A percentile compares a stretch with the other conserved stretches of the same genome.
phyloP scores from a whole-genome alignment of 371 early-diverging fungal genomes.

The Chytridium lagenaria region DNA sequence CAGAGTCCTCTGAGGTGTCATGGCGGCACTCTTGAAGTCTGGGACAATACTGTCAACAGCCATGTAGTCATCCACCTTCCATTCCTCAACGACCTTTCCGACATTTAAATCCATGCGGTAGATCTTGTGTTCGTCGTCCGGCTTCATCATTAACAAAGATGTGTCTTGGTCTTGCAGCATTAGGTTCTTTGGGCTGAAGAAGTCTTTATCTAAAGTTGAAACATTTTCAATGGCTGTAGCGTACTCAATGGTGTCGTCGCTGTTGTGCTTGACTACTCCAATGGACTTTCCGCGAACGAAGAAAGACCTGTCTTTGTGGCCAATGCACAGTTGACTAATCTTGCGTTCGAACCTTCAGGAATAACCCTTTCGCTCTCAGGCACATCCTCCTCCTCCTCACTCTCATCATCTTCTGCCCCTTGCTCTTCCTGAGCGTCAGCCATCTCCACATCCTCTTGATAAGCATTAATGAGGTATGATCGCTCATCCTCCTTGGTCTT shows the following conservation, averaged over 20 bases:
- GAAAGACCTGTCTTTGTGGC: constrained; percentile 81
- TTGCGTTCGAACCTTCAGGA: constrained; percentile 38
- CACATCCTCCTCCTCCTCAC: constrained; percentile 45
- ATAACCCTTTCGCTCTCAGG: constrained; percentile 29
- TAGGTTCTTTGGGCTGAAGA: constrained; percentile 55
- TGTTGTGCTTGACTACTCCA: constrained; percentile 77
- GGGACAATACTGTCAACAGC: constrained; percentile 74
- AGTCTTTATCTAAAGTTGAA: constrained; percentile 31
- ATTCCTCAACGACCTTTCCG: constrained; percentile 92
- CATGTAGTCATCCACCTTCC: constrained; percentile 72
- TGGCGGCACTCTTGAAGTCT: constrained; percentile 74
- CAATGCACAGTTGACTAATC: constrained; percentile 68
- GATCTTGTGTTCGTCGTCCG: constrained; percentile 67
- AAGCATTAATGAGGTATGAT: constrained; percentile 64
- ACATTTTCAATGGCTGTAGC: constrained; percentile 71
- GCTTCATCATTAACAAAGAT: constrained; percentile 74
- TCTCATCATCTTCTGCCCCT: constrained; percentile 52
- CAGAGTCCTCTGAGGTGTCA: constrained; percentile 73
- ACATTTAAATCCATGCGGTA: constrained; percentile 89
- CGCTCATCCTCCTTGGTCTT: constrained; percentile 47
- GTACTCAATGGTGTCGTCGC: constrained; percentile 71
- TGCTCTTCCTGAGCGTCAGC: constrained; percentile 43
- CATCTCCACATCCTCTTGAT: constrained; percentile 71
- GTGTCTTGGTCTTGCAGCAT: constrained; percentile 84
- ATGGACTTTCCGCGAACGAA: constrained; percentile 85